Evolutionary conservation across 2,329 filamentous ascomycete genomes (phyloP).

Genomic region (Epichloe sp.): DNA sequence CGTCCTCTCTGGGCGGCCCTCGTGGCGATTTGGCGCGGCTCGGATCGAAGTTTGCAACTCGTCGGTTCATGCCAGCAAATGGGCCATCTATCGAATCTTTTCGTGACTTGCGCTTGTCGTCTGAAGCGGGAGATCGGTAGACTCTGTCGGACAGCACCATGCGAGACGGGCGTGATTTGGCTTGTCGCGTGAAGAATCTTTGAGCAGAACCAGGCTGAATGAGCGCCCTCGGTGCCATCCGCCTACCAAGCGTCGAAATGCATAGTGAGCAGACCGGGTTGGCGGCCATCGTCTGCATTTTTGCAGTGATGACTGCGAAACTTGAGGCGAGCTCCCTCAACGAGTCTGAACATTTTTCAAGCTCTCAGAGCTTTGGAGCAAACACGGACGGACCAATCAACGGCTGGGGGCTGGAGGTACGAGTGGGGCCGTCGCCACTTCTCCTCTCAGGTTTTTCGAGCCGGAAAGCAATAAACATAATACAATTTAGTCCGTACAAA

Average conservation of each 20-base stretch:
- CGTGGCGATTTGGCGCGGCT: conserved; percentile 10
- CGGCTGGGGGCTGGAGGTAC: too few species aligned
- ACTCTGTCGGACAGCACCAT: conserved; percentile 47
- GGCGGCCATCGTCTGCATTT: conserved; percentile 8
- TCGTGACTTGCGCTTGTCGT: conserved; percentile 22
- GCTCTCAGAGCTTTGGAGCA: too few species aligned
- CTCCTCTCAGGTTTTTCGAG: too few species aligned
- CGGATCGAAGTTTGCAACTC: conserved; percentile 27
- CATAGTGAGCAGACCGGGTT: conserved; percentile 10
- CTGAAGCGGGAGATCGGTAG: conserved; percentile 24
- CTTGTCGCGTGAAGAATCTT: conserved; percentile 23
- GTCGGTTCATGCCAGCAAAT: conserved; percentile 44
- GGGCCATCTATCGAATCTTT: conserved; percentile 32
- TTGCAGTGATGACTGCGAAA: not conserved
- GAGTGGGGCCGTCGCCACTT: too few species aligned
- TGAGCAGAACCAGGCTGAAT: conserved; percentile 21
- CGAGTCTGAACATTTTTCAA: too few species aligned
- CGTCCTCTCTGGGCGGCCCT: conserved; percentile 8
- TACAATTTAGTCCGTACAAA: too few species aligned
- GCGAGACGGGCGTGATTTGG: conserved; percentile 33
- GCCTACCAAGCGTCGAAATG: conserved; percentile 6
- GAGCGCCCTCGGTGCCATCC: conserved; percentile 6
- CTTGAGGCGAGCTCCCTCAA: not conserved
- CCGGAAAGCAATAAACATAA: too few species aligned
- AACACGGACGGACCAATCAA: too few species aligned